Conservation (phyloP, 441 rosid genomes). For the Pelargonium myrrhifolium region DNA sequence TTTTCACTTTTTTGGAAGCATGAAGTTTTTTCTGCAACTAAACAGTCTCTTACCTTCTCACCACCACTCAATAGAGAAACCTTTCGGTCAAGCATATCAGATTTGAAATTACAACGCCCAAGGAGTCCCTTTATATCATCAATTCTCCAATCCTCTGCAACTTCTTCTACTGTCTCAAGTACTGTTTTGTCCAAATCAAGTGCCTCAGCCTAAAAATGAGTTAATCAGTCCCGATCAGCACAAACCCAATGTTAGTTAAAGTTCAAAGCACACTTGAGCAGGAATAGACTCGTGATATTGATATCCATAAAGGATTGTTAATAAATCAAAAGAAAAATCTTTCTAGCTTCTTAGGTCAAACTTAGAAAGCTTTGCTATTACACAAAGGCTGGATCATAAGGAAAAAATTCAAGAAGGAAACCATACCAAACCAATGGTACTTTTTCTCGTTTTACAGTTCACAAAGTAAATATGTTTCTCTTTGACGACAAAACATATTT, state of each 20-base stretch:
- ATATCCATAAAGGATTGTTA: not conserved
- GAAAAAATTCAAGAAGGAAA: not conserved
- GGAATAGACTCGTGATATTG: not conserved
- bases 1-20: too few species aligned
- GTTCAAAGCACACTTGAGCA: not conserved
- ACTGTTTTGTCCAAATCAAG: constrained; percentile 89
- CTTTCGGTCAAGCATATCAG: constrained; percentile 88
- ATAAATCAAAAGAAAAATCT: not conserved
- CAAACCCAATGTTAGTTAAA: not conserved
- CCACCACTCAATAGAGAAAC: constrained; percentile 91
- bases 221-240: constrained; percentile 19
- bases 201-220: constrained; percentile 67
- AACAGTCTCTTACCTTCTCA: constrained; percentile 47
- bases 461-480: not conserved
- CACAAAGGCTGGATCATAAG: not conserved
- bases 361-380: not conserved
- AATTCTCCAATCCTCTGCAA: constrained; percentile 85
- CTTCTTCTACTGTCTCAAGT: constrained; percentile 77
- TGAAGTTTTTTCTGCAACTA: too few species aligned
- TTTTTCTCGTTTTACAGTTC: too few species aligned
- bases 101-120: constrained; percentile 97
- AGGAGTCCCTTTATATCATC: constrained; percentile 94
- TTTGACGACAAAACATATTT: not conserved
- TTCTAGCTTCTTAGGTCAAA: not conserved
- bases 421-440: not conserved